Conservation (phyloP, 345 rosid genomes). For the Moringa oleifera region DNA sequence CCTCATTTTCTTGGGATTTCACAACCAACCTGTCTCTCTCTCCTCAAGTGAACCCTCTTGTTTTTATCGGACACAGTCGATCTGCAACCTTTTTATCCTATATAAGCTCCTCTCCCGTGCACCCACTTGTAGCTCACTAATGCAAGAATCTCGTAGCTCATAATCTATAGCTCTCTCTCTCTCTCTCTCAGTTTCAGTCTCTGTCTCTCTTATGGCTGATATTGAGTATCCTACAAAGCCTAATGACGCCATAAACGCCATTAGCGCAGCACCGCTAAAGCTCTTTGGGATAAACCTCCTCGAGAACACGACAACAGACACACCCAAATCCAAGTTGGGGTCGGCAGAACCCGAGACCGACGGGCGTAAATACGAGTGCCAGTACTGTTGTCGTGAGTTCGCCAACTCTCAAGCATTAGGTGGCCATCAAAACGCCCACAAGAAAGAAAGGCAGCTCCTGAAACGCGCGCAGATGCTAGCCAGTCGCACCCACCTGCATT, state of each 20-base stretch:
- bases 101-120: conserved; percentile 8
- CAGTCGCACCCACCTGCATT: conserved; percentile 24
- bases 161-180: conserved; percentile 13
- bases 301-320: conserved; percentile 16
- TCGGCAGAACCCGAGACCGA: conserved; percentile 26
- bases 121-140: conserved; percentile 29
- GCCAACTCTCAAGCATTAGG: conserved; percentile 95
- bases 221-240: conserved; percentile 19
- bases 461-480: conserved; percentile 80
- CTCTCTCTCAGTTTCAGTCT: conserved; percentile 4
- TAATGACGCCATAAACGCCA: conserved; percentile 15
- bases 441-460: conserved; percentile 82
- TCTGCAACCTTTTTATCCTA: too few relatives aligned
- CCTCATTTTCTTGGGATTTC: too few relatives aligned
- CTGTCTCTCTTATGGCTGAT: conserved; percentile 24
- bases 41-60: too few relatives aligned
- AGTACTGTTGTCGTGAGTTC: conserved; percentile 84
- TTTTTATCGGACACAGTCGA: too few relatives aligned
- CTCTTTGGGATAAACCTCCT: conserved; percentile 62
- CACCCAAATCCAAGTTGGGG: conserved; percentile 15
- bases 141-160: conserved; percentile 28
- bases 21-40: too few relatives aligned
- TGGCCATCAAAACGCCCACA: conserved; percentile 98
- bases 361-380: conserved; percentile 78
- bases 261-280: conserved; percentile 35